Base-by-base conservation (phyloP, 1,139 yeast genomes). In the Blastobotrys indianensis region DNA sequence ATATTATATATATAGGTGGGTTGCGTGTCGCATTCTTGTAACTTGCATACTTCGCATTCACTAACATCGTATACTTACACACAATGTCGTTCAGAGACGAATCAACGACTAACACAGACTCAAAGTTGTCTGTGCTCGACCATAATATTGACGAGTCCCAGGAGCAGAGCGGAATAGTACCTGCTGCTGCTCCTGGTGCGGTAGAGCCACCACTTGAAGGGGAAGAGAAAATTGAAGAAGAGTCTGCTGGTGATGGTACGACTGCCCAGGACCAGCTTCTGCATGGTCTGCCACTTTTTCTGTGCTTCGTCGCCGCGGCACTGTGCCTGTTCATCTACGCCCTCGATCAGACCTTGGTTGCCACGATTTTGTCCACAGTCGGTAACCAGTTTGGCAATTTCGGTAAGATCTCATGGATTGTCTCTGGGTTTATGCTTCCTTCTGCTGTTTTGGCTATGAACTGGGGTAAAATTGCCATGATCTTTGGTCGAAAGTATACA, bases 291-390 rank as follows among this genome's bases (percentile, higher is more conserved):
- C 66, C 66, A 37, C 61, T 80, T 29, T 39, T 53, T 0, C 47
- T 74, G 4, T 74, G 80, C 10, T 56, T 78, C 11, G 37, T 67
- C 2, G 69, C 84, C 9, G 67, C 79, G 41, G 66, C 74, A 23
- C 59, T 74, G 29, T 65, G 77, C n/a, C 56, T 80, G 49, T 80
- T 82, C 55, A 63, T 82, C 32, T 75, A 77, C 10, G 86, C 87
- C 0, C 63, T 82, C 36, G 90, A 82, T 59, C 83, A 79, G 56
- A 82, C 87, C 9, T 81, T 83, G 51, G 77, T 80, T 1, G 66
- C 78, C 1, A 78, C 87, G 2, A 67, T 80, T 5, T 64, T 82
- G 45, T 72, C 80, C 6, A 69, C 69, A 1, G 80, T 82, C 4
- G 80, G 82, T 2, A 65, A 67, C 41, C 67, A 78, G 53, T 81